Conservation (phyloP, 1,284 basidiomycete genomes). For the Psilocybe mexicana region DNA sequence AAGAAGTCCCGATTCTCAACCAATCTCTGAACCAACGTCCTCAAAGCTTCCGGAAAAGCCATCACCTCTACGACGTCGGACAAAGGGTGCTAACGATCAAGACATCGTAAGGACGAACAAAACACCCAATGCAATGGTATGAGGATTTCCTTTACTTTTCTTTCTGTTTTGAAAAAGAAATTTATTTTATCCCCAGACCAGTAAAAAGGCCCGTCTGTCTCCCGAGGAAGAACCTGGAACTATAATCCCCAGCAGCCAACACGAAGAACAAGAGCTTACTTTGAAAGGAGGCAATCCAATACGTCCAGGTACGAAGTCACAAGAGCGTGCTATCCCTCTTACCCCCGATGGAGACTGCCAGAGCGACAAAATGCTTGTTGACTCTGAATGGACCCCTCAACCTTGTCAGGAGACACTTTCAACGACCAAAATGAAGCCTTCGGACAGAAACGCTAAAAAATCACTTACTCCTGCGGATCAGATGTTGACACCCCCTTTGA, state of each 20-base stretch:
- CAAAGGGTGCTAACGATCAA: too few species aligned
- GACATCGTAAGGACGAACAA: too few species aligned
- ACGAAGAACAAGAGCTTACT: constrained; percentile 60
- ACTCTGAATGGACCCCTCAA: not conserved
- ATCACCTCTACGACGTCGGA: too few species aligned
- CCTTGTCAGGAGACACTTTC: not conserved
- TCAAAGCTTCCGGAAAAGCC: not conserved
- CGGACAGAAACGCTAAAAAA: not conserved
- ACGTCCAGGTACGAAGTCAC: constrained; percentile 6
- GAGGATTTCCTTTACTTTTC: not conserved
- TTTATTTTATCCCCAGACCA: constrained; percentile 12
- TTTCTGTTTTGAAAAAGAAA: not conserved
- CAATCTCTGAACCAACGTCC: constrained; percentile 2
- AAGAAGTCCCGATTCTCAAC: constrained; percentile 21
- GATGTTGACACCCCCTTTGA: constrained; percentile 41
- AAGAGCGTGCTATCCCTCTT: constrained; percentile 8
- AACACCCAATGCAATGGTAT: too few species aligned
- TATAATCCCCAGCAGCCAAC: constrained; percentile 66
- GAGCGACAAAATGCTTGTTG: constrained; percentile 9
- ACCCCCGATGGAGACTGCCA: constrained; percentile 11
- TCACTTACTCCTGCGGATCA: constrained; percentile 8
- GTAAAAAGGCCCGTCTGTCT: constrained; percentile 38
- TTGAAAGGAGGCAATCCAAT: not conserved
- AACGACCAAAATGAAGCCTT: not conserved
- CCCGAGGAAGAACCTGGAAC: constrained; percentile 20